Base-by-base conservation (phyloP, 441 rosid species). In the Cnidoscolus chayamansa region DNA sequence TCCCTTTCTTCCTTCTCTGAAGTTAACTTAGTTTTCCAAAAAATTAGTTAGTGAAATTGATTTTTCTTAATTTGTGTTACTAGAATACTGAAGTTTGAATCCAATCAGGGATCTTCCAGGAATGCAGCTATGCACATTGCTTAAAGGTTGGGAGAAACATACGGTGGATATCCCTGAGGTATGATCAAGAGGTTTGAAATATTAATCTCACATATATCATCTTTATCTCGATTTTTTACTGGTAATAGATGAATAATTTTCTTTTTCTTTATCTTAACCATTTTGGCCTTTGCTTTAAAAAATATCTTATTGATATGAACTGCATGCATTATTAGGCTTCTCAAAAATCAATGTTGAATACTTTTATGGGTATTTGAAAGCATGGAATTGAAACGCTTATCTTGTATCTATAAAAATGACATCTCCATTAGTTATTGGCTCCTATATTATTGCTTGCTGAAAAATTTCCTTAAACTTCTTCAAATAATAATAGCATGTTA, bases 61-160 rank as follows among this genome's bases (percentile, higher is more conserved):
- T 50, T 31, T 8, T 53, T 65, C 31, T 49, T 65, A 15, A 9
- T 15, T 61, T 12, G 20, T 67, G 13, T 12, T 43, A 17, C 54
- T 63, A 62, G 48, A 65, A 70, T 51, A 5, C 58, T 74, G 47
- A 63, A 60, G 10, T 68, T 77, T 75, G 74, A 71, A 72, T 78
- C 72, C 78, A 65, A 74, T 79, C 84, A 92, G 98, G 96, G 92
- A 82, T 81, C 87, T 91, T 83, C 82, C 98, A 64, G 83, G 83
- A 49, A 51, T 70, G 56, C 84, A 81, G 76, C 82, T 91, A 65
- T 57, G 57, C 58, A 73, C 80, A 75, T 74, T 95, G 85, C 82
- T 93, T 47, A 84, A 84, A 78, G 78, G 77, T 65, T 95, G 97
- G 98, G 92, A 89, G 81, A 83, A 69, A 54, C 85, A 85, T 71